Conservation (phyloP, 2,329 filamentous ascomycete species). For the Penicillium sp. region DNA sequence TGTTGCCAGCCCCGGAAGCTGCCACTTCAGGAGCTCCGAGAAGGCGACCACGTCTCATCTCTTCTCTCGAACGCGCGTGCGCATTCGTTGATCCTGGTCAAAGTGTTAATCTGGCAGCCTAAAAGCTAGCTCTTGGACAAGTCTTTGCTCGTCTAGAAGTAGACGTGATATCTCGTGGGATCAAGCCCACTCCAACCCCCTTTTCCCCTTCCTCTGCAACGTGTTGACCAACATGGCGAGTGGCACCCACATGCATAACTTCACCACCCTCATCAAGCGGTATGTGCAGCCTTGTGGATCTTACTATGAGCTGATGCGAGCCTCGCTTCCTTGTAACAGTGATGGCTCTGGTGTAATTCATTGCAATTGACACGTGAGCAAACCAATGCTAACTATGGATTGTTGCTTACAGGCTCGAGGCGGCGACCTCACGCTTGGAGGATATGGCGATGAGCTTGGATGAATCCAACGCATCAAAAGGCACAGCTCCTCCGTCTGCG, state of each 20-base stretch:
- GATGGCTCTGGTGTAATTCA: too few species aligned
- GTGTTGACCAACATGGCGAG: conserved; percentile 54
- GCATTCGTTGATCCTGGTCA: too few species aligned
- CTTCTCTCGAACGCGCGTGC: background rate
- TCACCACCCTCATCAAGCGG: conserved; percentile 98
- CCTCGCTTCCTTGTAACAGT: too few species aligned
- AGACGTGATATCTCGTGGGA: background rate
- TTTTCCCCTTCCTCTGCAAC: conserved; percentile 13
- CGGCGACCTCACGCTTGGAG: conserved; percentile 90
- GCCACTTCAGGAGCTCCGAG: conserved; percentile 16
- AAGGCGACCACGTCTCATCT: conserved; percentile 5
- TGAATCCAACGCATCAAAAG: conserved; percentile 43
- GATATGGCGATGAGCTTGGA: conserved; percentile 77
- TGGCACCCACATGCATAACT: conserved; percentile 81
- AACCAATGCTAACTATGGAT: conserved; percentile 40
- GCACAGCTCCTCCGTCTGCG: conserved; percentile 22
- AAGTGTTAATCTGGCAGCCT: background rate
- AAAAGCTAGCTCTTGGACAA: background rate
- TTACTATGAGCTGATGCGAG: too few species aligned
- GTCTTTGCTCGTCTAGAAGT: background rate
- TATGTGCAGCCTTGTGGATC: conserved; percentile 44
- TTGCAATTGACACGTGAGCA: too few species aligned
- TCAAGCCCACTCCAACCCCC: background rate
- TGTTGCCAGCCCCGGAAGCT: conserved; percentile 13
- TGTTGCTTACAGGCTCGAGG: conserved; percentile 70